Conservation (phyloP, 164 flowering plant species). For the Vitis labrusca region DNA sequence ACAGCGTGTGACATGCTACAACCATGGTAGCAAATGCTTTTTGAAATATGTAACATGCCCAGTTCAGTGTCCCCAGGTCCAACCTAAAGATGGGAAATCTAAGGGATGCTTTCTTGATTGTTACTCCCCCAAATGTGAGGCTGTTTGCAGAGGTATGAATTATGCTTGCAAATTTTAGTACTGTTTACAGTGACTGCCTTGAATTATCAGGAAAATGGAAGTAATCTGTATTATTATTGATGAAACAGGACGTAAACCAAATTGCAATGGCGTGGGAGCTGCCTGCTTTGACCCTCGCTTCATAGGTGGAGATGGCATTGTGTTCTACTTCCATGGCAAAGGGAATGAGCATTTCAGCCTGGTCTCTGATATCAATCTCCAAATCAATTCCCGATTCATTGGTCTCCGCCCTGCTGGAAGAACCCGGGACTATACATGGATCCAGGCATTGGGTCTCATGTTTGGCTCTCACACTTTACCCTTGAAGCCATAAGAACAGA, state of each 20-base stretch:
- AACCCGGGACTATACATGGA: constrained; percentile 48
- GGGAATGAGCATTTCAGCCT: too few species aligned
- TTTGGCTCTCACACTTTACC: constrained; percentile 32
- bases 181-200: too few species aligned
- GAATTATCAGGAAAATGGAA: too few species aligned
- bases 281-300: too few species aligned
- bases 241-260: too few species aligned
- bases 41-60: constrained; percentile 25
- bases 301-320: too few species aligned
- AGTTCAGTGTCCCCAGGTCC: constrained; percentile 22
- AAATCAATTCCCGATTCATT: too few species aligned
- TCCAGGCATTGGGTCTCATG: constrained; percentile 46
- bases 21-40: constrained; percentile 23
- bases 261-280: too few species aligned
- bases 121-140: constrained; percentile 35
- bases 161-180: too few species aligned
- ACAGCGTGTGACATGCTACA: constrained; percentile 15
- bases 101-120: constrained; percentile 40
- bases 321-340: too few species aligned
- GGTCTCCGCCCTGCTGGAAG: constrained; percentile 28
- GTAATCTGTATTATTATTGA: too few species aligned
- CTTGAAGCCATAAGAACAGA: constrained; percentile 29
- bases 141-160: constrained; percentile 35
- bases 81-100: constrained; percentile 24
- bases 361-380: too few species aligned